These are phyloP conservation scores for Geosmithia flava DNA, from an alignment of 2,329 filamentous ascomycete genomes.

Conservation along the genomic window DNA sequence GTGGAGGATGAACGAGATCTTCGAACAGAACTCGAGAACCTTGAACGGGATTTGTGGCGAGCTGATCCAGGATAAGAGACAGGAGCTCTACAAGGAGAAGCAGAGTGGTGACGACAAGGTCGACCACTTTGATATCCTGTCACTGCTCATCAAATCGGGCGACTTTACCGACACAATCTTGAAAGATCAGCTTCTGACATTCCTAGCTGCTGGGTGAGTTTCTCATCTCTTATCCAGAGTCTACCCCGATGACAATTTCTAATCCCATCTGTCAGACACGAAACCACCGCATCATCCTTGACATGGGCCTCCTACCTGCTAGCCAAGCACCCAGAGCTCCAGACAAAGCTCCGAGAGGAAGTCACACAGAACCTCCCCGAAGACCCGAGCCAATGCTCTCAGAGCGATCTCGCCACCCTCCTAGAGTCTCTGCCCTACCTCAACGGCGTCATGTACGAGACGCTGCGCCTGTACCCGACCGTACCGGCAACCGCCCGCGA, in stretches of 20 bases:
- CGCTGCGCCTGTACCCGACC: conserved; percentile 53
- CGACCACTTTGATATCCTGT: conserved; percentile 52
- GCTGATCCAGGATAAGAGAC: conserved; percentile 34
- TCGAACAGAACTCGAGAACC: conserved; percentile 19
- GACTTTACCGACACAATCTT: conserved; percentile 39
- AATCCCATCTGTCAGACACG: conserved; percentile 27
- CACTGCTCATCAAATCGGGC: conserved; percentile 35
- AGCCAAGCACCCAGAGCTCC: conserved; percentile 42
- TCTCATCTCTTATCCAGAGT: background rate
- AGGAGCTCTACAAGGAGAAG: conserved; percentile 26
- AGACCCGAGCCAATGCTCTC: background rate
- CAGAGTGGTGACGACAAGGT: conserved; percentile 7
- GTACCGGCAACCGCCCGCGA: conserved; percentile 53
- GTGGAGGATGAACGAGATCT: conserved; percentile 29
- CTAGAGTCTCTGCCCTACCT: conserved; percentile 56
- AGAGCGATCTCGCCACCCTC: conserved; percentile 27
- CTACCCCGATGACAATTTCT: background rate
- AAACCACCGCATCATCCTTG: conserved; percentile 52
- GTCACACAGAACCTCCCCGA: conserved; percentile 35
- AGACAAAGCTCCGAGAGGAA: conserved; percentile 48
- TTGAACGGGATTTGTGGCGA: conserved; percentile 26
- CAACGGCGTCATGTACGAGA: conserved; percentile 57
- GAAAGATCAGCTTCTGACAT: conserved; percentile 42
- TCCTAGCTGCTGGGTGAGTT: conserved; percentile 38
- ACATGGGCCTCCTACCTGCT: conserved; percentile 52